Base-by-base conservation (phyloP, 768 basidiomycete species). In the Leccinellum luteum region DNA sequence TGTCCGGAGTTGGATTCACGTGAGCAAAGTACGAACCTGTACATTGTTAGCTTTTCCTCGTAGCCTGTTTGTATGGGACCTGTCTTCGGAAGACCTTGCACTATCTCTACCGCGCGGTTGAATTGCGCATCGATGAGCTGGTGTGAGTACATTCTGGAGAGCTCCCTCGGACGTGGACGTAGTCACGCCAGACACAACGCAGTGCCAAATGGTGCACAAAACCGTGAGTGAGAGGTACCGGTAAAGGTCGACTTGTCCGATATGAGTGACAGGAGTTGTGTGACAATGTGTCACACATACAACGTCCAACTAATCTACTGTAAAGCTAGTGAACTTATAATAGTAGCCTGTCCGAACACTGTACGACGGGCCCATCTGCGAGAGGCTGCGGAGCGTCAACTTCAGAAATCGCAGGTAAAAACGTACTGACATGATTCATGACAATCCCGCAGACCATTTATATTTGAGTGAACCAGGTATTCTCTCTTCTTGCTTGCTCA, bases 61-160 rank as follows among this genome's bases (percentile, higher is more conserved):
- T 98, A 97, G 61, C 85, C 90, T 0, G 94, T 97, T 72, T 97
- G 94, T 66, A 98, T 94, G 30, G 94, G 93, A 1, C 95, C 94
- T 10, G 85, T 92, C 79, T 96, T 96, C 1, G 95, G 94, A 31
- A 97, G 77, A 57, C 90, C 76, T 70, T 98, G 95, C 4, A 97
- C 88, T 55, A 98, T 96, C 73, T 95, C 89, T 10, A 98, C 94
- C 4, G 95, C 94, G 28, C 94, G 84, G 76, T 93, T 85, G 73
- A 98, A 98, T 72, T 95, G 93, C 50, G 83, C 82, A 63, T 91
- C 86, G 62, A 92, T 87, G 62, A 87, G 81, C 68, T 82, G 79
- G 47, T 76, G 79, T 25, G 87, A 83, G 55, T 84, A 79, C 87
- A 89, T 88, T 60, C 45, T 51, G 48, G 32, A 28, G 25, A 32